Evolutionary conservation across 495 filamentous ascomycete genomes (phyloP).

Genomic region (Aspergillus mulundensis): DNA sequence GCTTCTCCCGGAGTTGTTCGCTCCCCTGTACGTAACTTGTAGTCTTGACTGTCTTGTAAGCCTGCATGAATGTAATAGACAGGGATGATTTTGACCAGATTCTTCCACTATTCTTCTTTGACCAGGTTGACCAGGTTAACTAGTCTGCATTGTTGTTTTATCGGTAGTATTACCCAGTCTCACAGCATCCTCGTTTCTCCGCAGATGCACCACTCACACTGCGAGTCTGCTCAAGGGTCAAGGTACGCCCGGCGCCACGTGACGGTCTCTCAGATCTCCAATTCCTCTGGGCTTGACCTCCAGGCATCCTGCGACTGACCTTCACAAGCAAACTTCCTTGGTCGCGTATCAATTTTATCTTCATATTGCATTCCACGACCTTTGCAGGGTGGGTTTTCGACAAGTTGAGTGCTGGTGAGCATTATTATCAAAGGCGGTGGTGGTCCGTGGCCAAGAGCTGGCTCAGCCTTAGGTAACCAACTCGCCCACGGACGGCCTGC

Average conservation of each 20-base stretch:
- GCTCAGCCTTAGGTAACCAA: constrained; percentile 18
- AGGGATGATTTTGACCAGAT: neutral
- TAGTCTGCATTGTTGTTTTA: neutral
- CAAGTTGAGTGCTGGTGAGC: constrained; percentile 23
- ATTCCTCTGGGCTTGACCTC: constrained; percentile 8
- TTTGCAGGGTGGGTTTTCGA: constrained; percentile 9
- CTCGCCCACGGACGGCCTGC: constrained; percentile 11
- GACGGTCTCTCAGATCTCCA: constrained; percentile 4
- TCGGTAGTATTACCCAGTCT: neutral
- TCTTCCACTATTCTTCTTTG: neutral
- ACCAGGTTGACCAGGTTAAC: no score
- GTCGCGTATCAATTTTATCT: constrained; percentile 13
- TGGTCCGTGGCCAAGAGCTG: constrained; percentile 21
- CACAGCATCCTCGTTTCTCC: neutral
- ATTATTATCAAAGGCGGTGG: constrained; percentile 28
- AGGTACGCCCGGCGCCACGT: constrained; percentile 7
- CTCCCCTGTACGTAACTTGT: neutral
- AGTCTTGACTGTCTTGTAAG: constrained; percentile 6
- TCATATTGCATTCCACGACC: neutral
- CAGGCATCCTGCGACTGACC: constrained; percentile 6
- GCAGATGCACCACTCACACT: constrained; percentile 6
- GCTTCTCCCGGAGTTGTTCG: neutral
- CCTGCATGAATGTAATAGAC: neutral
- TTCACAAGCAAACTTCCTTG: constrained; percentile 10
- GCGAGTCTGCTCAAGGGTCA: neutral